Percentiles rank a stretch among this genome's conserved stretches.
Conservation (phyloP, 2,329 filamentous ascomycete genomes). For the Fonsecaea pugnacius region DNA sequence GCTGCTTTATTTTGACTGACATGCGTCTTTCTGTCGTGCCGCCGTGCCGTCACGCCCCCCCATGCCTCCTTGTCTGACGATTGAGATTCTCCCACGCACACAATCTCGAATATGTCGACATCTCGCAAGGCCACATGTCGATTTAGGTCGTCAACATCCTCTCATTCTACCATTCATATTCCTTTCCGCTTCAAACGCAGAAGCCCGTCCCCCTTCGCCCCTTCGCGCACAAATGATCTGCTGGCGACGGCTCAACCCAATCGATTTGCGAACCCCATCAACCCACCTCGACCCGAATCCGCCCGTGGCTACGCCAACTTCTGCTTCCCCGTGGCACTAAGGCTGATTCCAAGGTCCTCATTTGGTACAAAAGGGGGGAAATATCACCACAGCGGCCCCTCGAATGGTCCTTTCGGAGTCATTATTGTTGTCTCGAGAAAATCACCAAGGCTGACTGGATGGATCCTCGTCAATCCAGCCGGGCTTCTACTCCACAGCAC, state of each 20-base stretch:
- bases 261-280: not conserved
- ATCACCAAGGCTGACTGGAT: constrained; percentile 3
- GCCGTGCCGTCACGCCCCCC: constrained; percentile 1
- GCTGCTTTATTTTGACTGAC: constrained; percentile 16
- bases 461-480: not conserved
- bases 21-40: constrained; percentile 12
- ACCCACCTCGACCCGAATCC: constrained; percentile 1
- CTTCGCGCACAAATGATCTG: not conserved
- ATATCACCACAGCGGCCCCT: not conserved
- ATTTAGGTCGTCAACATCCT: not conserved
- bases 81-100: constrained; percentile 6
- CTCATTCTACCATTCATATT: not conserved
- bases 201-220: not conserved
- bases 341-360: constrained; percentile 1
- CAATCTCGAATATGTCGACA: not conserved
- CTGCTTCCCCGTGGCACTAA: not conserved
- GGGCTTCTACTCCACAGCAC: not conserved
- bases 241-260: not conserved
- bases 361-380: not conserved
- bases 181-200: not conserved
- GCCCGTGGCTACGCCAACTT: not conserved
- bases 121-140: not conserved
- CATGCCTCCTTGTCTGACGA: not conserved
- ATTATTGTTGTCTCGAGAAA: not conserved
- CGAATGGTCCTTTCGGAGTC: not conserved